Conservation (phyloP, 139 green algal species). For the Micromonas commoda region DNA sequence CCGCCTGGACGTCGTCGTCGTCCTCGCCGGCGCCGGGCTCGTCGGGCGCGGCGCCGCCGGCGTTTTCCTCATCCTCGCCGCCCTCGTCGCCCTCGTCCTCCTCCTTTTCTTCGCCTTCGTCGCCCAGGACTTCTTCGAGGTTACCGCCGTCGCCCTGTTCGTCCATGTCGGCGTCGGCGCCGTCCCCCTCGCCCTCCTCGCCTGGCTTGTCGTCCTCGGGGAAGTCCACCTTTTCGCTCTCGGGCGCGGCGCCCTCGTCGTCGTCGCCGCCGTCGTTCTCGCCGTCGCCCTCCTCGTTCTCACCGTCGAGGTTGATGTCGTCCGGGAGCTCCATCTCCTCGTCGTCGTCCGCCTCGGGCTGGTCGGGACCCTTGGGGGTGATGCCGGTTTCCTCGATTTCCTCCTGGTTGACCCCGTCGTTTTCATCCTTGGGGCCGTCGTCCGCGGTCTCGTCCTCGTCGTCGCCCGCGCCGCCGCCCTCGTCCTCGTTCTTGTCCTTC, state of each 20-base stretch:
- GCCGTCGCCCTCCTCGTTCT: conserved; percentile 35
- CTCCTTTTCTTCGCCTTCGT: conserved; percentile 29
- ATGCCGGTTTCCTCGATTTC: conserved; percentile 37
- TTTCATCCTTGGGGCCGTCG: conserved; percentile 6
- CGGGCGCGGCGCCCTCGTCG: background rate
- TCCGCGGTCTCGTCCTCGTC: conserved; percentile 38
- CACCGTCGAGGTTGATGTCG: conserved; percentile 54
- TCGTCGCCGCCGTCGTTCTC: conserved; percentile 19
- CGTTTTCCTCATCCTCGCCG: conserved; percentile 25
- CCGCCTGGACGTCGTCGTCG: conserved; percentile 32
- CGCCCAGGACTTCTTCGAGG: conserved; percentile 23
- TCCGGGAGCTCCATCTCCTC: conserved; percentile 34
- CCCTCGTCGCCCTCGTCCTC: conserved; percentile 28
- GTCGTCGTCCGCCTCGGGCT: conserved; percentile 19
- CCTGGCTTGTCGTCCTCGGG: conserved; percentile 12
- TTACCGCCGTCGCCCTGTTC: conserved; percentile 20
- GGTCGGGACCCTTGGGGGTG: conserved; percentile 21
- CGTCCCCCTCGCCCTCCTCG: background rate
- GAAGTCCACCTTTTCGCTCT: conserved; percentile 1
- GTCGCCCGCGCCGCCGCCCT: conserved; percentile 44
- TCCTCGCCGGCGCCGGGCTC: conserved; percentile 28
- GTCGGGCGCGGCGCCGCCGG: conserved; percentile 19
- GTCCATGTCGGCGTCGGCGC: conserved; percentile 16
- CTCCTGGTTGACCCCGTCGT: background rate
- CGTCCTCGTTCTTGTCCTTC: conserved; percentile 43